Percentiles rank a stretch among this genome's conserved stretches.
Conservation (phyloP, 768 basidiomycete genomes). For the Xerocomellus intermedius region DNA sequence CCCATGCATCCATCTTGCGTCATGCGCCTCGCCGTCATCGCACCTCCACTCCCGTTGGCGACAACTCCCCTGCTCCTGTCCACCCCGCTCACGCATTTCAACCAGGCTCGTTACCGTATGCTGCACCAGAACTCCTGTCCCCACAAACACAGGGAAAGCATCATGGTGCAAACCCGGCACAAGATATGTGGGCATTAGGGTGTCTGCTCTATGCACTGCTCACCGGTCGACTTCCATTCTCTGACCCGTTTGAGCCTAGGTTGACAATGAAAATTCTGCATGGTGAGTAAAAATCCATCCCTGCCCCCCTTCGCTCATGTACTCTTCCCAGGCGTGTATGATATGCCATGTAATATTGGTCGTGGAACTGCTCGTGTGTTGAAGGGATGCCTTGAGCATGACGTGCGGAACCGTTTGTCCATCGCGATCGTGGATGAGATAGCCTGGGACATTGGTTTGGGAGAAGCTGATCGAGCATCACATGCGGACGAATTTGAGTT, state of each 20-base stretch:
- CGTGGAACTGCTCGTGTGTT: slow-evolving; percentile 68
- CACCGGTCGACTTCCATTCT: slow-evolving; percentile 82
- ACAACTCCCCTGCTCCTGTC: slow-evolving; percentile 25
- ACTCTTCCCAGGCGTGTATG: slow-evolving; percentile 53
- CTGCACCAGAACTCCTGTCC: slow-evolving; percentile 81
- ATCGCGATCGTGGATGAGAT: slow-evolving; percentile 76
- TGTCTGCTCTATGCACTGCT: slow-evolving; percentile 85
- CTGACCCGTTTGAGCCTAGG: slow-evolving; percentile 87
- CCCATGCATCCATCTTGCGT: slow-evolving; percentile 22
- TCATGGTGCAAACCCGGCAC: slow-evolving; percentile 54
- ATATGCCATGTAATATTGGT: slow-evolving; percentile 54
- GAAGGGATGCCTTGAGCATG: slow-evolving; percentile 73
- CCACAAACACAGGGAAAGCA: slow-evolving; percentile 46
- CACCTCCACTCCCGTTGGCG: slow-evolving; percentile 42
- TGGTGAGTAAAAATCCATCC: slow-evolving; percentile 46
- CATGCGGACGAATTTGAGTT: slow-evolving; percentile 31
- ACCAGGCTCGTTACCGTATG: slow-evolving; percentile 88
- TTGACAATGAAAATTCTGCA: slow-evolving; percentile 89
- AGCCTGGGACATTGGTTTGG: slow-evolving; percentile 80
- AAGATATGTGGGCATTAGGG: slow-evolving; percentile 96
- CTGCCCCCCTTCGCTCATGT: slow-evolving; percentile 6
- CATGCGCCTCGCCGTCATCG: slow-evolving; percentile 49
- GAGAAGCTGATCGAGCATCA: slow-evolving; percentile 40
- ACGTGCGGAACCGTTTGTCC: slow-evolving; percentile 67
- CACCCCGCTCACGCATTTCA: slow-evolving; percentile 47